These are phyloP conservation scores for Phialophora expanda DNA, from an alignment of 2,329 filamentous ascomycete species.

Conservation along the genomic window DNA sequence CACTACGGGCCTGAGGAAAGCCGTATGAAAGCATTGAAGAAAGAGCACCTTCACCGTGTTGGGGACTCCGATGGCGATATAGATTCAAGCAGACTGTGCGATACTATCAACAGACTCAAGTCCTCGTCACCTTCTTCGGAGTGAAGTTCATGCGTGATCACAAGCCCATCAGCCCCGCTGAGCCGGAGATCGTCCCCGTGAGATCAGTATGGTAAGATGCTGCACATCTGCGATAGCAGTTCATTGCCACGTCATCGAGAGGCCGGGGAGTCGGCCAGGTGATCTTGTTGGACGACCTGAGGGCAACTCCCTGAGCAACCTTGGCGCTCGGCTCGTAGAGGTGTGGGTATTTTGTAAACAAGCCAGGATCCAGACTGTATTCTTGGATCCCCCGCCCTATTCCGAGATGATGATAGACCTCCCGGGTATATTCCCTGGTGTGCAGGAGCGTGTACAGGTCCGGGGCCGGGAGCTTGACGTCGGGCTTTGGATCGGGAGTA, in stretches of 20 bases:
- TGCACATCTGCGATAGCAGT: constrained; percentile 15
- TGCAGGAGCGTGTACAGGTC: constrained; percentile 25
- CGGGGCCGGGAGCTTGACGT: constrained; percentile 23
- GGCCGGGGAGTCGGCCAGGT: constrained; percentile 16
- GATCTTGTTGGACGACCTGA: constrained; percentile 23
- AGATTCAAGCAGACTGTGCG: not conserved
- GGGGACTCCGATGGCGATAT: not conserved
- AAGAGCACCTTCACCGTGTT: not conserved
- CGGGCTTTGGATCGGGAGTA: not conserved
- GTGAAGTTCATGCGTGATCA: not conserved
- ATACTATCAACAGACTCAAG: not conserved
- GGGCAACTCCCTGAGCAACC: constrained; percentile 19
- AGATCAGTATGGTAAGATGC: constrained; percentile 3
- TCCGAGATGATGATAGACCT: constrained; percentile 19
- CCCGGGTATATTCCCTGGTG: constrained; percentile 19
- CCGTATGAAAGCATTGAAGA: not conserved
- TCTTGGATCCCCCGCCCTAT: constrained; percentile 16
- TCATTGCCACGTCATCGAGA: constrained; percentile 24
- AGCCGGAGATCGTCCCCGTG: not conserved
- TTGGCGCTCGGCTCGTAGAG: constrained; percentile 24
- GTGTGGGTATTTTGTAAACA: constrained; percentile 29
- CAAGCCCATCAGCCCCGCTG: not conserved
- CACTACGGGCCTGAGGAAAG: not conserved
- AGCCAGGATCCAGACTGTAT: constrained; percentile 9
- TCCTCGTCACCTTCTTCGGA: not conserved